Evolutionary conservation across 2,329 filamentous ascomycete genomes (phyloP).

Genomic region (Phyllosticta paracitricarpa): DNA sequence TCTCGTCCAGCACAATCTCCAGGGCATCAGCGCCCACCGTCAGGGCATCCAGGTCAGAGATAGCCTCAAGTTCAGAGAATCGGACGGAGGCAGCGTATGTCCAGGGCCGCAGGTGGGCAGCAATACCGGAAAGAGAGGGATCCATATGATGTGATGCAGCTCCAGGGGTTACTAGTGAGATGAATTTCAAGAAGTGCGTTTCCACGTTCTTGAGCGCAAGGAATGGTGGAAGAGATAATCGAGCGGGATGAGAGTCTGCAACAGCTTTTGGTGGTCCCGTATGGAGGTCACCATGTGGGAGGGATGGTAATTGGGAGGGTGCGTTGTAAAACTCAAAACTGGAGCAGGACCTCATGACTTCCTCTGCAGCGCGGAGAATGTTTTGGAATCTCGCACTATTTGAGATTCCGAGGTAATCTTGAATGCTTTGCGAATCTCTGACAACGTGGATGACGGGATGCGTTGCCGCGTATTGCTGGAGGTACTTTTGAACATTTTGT

Average conservation of each 20-base stretch:
- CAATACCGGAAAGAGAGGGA: constrained; percentile 51
- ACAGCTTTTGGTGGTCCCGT: background rate
- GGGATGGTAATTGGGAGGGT: background rate
- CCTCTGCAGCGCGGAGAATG: constrained; percentile 47
- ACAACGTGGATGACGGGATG: constrained; percentile 64
- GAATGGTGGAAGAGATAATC: constrained; percentile 44
- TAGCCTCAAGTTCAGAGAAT: constrained; percentile 42
- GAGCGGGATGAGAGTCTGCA: background rate
- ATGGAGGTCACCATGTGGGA: background rate
- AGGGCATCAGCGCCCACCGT: constrained; percentile 60
- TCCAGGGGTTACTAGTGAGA: constrained; percentile 49
- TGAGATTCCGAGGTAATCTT: constrained; percentile 47
- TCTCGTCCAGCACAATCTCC: constrained; percentile 39
- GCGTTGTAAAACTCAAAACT: constrained; percentile 68
- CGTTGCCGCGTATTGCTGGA: constrained; percentile 52
- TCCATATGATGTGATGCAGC: constrained; percentile 49
- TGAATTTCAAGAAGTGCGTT: constrained; percentile 58
- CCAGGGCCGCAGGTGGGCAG: constrained; percentile 50
- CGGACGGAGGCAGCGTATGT: constrained; percentile 59
- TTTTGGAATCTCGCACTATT: constrained; percentile 47
- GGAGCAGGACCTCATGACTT: constrained; percentile 55
- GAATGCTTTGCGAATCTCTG: constrained; percentile 55
- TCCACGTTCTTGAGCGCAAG: constrained; percentile 59
- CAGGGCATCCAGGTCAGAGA: constrained; percentile 51
- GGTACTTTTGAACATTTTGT: constrained; percentile 47